These are phyloP conservation scores for Neophaeococcomyces mojaviensis DNA, from an alignment of 2,329 filamentous ascomycete genomes.

Conservation along the genomic window DNA sequence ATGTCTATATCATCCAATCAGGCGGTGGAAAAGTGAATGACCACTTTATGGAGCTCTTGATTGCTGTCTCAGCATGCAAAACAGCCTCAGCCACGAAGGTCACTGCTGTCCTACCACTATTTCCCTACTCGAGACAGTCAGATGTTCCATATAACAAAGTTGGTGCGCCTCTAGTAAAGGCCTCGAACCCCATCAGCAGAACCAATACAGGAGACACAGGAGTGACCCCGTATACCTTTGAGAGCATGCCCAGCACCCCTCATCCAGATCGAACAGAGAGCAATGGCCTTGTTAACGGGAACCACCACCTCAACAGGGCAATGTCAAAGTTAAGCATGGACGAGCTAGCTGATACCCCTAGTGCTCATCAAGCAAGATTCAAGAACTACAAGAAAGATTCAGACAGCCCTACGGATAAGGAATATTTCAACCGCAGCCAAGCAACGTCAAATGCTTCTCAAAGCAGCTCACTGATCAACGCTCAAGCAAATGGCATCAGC, in stretches of 20 bases:
- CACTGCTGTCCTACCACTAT: conserved; percentile 87
- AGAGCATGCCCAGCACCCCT: conserved; percentile 83
- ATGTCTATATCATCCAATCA: conserved; percentile 97
- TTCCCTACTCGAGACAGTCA: conserved; percentile 93
- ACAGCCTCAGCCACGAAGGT: conserved; percentile 85
- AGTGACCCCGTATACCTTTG: conserved; percentile 66
- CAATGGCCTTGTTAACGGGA: conserved; percentile 57
- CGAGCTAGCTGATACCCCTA: conserved; percentile 44
- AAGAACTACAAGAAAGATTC: conserved; percentile 32
- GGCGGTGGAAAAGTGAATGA: conserved; percentile 92
- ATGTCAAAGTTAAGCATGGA: conserved; percentile 61
- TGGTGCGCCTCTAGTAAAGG: conserved; percentile 76
- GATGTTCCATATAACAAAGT: conserved; percentile 96
- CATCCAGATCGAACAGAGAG: conserved; percentile 63
- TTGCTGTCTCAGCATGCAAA: conserved; percentile 98
- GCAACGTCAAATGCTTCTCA: conserved; percentile 17
- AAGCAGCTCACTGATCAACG: conserved; percentile 29
- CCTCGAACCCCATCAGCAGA: conserved; percentile 38
- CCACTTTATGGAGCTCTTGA: conserved; percentile 90
- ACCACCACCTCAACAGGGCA: conserved; percentile 63
- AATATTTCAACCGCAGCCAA: conserved; percentile 24
- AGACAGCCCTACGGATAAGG: conserved; percentile 22
- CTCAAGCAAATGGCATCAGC: conserved; percentile 47
- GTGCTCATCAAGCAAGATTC: conserved; percentile 36
- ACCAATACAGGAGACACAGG: conserved; percentile 27